Evolutionary conservation across 495 filamentous ascomycete species (phyloP).

Genomic region (Aspergillus baeticus): DNA sequence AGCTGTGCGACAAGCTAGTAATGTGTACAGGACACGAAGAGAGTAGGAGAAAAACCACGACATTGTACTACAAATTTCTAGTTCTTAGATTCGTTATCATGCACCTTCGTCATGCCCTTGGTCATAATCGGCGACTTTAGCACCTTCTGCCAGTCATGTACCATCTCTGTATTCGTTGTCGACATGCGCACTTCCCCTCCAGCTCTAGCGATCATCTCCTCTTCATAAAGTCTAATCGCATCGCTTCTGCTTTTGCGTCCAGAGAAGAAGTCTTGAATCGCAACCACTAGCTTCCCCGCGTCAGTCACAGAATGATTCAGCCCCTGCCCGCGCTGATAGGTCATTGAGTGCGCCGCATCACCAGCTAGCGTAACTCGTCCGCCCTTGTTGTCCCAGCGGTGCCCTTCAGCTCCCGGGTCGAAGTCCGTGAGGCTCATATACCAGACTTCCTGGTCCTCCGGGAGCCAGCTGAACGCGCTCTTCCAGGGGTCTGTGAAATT

Average conservation of each 20-base stretch:
- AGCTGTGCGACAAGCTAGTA: too few species aligned
- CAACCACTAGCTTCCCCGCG: constrained; percentile 38
- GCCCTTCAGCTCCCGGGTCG: constrained; percentile 14
- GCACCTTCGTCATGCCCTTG: constrained; percentile 12
- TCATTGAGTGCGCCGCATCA: constrained; percentile 53
- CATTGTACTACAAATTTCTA: too few species aligned
- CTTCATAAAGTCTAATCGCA: constrained; percentile 40
- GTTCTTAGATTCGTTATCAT: background rate
- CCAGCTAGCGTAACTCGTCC: constrained; percentile 48
- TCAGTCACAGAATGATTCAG: constrained; percentile 49
- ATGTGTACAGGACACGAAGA: too few species aligned
- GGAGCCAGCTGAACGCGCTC: constrained; percentile 21
- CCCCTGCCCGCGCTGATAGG: constrained; percentile 48
- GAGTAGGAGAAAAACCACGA: too few species aligned
- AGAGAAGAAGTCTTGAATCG: constrained; percentile 25
- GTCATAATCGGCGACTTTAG: constrained; percentile 20
- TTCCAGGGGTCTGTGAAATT: constrained; percentile 20
- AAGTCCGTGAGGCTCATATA: constrained; percentile 28
- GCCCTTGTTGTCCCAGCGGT: constrained; percentile 33
- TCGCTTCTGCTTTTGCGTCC: constrained; percentile 10
- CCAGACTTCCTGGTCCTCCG: constrained; percentile 25
- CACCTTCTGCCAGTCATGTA: constrained; percentile 46
- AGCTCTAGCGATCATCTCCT: constrained; percentile 48
- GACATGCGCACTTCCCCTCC: constrained; percentile 44
- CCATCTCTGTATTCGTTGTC: constrained; percentile 38